Percentiles rank a stretch among this genome's conserved stretches.
Conservation (phyloP, 2,329 filamentous ascomycete species). For the Aspergillus sp. region DNA sequence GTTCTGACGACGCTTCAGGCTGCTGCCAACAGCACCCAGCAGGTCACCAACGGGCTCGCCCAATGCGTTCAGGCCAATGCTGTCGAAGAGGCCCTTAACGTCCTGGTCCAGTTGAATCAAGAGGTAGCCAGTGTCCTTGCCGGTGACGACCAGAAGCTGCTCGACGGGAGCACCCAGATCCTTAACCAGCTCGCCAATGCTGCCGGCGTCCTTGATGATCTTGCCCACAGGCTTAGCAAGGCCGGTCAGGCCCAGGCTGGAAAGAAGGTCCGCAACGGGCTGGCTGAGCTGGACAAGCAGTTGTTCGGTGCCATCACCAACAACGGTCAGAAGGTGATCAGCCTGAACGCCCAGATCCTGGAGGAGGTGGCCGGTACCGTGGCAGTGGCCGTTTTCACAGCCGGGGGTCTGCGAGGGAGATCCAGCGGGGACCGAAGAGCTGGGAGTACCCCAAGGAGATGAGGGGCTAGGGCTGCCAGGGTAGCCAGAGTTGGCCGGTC, state of each 20-base stretch:
- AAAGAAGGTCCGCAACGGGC: slow-evolving; percentile 29
- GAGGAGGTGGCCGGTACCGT: slow-evolving; percentile 32
- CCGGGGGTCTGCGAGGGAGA: slow-evolving; percentile 2
- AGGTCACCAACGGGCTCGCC: slow-evolving; percentile 19
- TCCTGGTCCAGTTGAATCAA: slow-evolving; percentile 14
- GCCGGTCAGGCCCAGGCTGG: slow-evolving; percentile 31
- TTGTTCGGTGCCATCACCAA: slow-evolving; percentile 28
- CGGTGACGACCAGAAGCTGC: slow-evolving; percentile 24
- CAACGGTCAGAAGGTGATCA: slow-evolving; percentile 34
- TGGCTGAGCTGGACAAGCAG: slow-evolving; percentile 35
- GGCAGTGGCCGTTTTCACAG: slow-evolving; percentile 20
- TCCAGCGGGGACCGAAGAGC: neutral
- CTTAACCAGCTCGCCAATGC: slow-evolving; percentile 30
- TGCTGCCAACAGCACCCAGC: slow-evolving; percentile 15
- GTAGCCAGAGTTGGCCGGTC: neutral
- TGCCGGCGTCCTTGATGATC: slow-evolving; percentile 29
- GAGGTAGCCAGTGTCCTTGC: slow-evolving; percentile 16
- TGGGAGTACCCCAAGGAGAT: neutral
- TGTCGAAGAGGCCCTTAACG: slow-evolving; percentile 14
- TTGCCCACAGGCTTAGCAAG: slow-evolving; percentile 30
- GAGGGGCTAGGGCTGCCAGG: neutral
- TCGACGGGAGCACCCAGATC: slow-evolving; percentile 24
- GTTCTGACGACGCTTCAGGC: slow-evolving; percentile 13
- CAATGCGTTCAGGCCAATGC: slow-evolving; percentile 13
- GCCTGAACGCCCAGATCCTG: slow-evolving; percentile 35